phyloP scores from a whole-genome alignment of 2,329 filamentous ascomycete genomes.

The Pyrenophora graminea region DNA sequence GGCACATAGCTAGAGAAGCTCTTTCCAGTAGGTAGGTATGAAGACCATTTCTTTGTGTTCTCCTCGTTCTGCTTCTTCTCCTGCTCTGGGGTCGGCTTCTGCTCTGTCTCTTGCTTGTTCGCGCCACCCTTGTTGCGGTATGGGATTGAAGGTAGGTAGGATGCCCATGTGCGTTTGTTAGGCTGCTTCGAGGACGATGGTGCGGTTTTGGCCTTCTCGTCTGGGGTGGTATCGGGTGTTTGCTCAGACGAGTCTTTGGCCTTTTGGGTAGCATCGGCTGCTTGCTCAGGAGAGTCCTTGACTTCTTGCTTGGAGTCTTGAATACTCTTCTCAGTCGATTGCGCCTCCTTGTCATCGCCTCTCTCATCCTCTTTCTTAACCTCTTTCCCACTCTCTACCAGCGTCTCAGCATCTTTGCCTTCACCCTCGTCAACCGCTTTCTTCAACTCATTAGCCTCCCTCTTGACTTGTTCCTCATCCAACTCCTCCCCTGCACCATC shows the following conservation, averaged over 20 bases:
- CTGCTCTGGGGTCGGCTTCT: constrained; percentile 31
- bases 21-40: constrained; percentile 54
- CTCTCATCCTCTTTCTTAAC: constrained; percentile 10
- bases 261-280: constrained; percentile 10
- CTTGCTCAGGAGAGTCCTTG: constrained; percentile 9
- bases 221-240: constrained; percentile 30
- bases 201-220: constrained; percentile 16
- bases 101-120: constrained; percentile 20
- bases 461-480: constrained; percentile 33
- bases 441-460: constrained; percentile 29
- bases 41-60: constrained; percentile 50
- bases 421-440: constrained; percentile 23
- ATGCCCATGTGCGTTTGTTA: constrained; percentile 44
- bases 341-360: constrained; percentile 7
- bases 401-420: constrained; percentile 9
- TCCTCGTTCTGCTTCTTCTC: constrained; percentile 43
- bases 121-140: constrained; percentile 36
- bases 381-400: constrained; percentile 6
- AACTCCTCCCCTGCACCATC: constrained; percentile 25
- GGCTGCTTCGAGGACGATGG: constrained; percentile 18
- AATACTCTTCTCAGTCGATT: constrained; percentile 1
- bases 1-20: constrained; percentile 55
- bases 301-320: background rate
- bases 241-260: constrained; percentile 36
- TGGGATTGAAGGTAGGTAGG: constrained; percentile 47